Base-by-base conservation (phyloP, 2,329 filamentous ascomycete species). In the Lachnellula hyalina region DNA sequence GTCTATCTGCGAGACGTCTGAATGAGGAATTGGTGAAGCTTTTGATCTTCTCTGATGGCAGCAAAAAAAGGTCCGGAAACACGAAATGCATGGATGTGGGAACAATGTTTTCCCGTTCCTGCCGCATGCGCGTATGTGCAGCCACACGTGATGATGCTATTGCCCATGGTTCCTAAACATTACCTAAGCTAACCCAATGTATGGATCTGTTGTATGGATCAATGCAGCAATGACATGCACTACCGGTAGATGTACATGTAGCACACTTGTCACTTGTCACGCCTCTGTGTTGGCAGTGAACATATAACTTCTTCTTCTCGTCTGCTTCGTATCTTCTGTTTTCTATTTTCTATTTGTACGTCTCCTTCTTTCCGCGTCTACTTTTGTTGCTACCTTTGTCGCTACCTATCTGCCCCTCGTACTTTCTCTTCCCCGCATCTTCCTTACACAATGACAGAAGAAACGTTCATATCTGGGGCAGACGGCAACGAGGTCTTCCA, bases 401-500 rank as follows among this genome's bases (percentile, higher is more conserved):
- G 21, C 21, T 21, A 21, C 21, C 21, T 21, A 51, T 21, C 17
- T 32, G 15, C 46, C 49, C 32, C 15, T 21, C 41, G 42, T 51
- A n/a, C 21, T 14, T 48, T 15, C 28, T 14, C 36, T n/a, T 47
- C 25, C 4, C 52, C 25, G n/a, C 38, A 51, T 28, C n/a, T 54
- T 57, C 48, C 62, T 49, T 42, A 61, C 61, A 56, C 51, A 60
- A 50, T 51, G 54, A 21, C 32, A 34, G 45, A 36, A 60, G 28
- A n/a, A 12, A 56, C 56, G 19, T 62, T 60, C 52, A 61, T 63
- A 49, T 67, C 60, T 54, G 56, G 57, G 15, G 57, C 64, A n/a
- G 66, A 67, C 55, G 65, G 63, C 25, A 66, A 65, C 52, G 67
- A 67, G 45, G 62, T 67, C 49, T 68, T 69, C 49, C 67, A 69